Evolutionary conservation across 345 rosid species (phyloP).

Genomic region (Schrenkiella parvula): DNA sequence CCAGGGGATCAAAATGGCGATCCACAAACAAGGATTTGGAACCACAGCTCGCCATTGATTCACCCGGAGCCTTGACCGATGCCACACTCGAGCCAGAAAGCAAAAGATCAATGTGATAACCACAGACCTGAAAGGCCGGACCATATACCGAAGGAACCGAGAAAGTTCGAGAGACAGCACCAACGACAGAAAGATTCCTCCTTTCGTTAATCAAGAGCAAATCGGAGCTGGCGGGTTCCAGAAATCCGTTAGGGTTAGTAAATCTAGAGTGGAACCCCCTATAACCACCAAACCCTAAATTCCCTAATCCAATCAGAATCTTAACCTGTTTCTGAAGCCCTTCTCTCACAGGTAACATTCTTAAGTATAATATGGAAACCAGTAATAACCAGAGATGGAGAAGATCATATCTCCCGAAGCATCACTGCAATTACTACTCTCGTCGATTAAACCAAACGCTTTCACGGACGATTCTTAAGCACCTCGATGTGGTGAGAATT

Average conservation of each 20-base stretch:
- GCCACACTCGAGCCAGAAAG: constrained; percentile 39
- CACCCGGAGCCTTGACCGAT: constrained; percentile 31
- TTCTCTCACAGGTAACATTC: constrained; percentile 60
- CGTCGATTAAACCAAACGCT: not conserved
- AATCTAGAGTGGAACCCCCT: constrained; percentile 56
- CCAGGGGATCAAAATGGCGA: constrained; percentile 29
- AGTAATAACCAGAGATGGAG: constrained; percentile 31
- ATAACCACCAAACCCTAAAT: constrained; percentile 45
- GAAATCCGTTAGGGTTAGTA: constrained; percentile 42
- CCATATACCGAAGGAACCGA: constrained; percentile 93
- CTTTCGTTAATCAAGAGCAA: constrained; percentile 43
- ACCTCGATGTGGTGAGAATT: not conserved
- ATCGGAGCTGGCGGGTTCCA: constrained; percentile 61
- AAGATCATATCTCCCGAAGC: constrained; percentile 47
- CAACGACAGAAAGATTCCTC: constrained; percentile 77
- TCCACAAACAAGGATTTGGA: constrained; percentile 42
- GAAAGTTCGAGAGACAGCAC: constrained; percentile 67
- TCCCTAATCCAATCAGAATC: constrained; percentile 49
- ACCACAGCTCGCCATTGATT: constrained; percentile 53
- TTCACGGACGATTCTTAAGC: not conserved
- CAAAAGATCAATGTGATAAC: constrained; percentile 72
- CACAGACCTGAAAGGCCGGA: constrained; percentile 79
- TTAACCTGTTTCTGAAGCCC: constrained; percentile 44
- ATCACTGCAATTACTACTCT: constrained; percentile 24
- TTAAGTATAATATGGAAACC: constrained; percentile 30